Conservation (phyloP, 106 monocot genomes). For the Hemerocallis citrina region DNA sequence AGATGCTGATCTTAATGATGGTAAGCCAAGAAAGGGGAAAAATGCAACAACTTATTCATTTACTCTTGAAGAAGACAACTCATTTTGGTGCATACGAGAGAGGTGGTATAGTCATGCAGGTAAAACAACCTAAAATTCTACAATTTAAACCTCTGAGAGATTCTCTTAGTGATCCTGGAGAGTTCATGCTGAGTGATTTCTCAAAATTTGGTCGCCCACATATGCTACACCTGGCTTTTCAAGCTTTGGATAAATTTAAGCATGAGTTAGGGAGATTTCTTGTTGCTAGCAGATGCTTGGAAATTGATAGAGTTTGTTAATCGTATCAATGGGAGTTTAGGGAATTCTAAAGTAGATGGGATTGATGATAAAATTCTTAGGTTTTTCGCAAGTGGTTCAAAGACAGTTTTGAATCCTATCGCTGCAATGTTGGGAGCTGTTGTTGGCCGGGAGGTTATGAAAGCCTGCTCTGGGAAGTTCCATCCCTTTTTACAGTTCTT, state of each 20-base stretch:
- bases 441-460: constrained; percentile 91
- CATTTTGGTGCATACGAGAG: constrained; percentile 54
- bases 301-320: constrained; percentile 35
- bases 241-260: constrained; percentile 81
- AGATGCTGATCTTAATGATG: constrained; percentile 86
- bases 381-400: constrained; percentile 68
- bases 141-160: constrained; percentile 68
- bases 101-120: constrained; percentile 90
- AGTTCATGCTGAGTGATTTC: constrained; percentile 89
- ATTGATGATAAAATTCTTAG: constrained; percentile 53
- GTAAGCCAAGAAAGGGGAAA: constrained; percentile 74
- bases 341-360: constrained; percentile 35
- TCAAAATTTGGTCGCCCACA: constrained; percentile 72
- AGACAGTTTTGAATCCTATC: constrained; percentile 89
- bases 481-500: constrained; percentile 96
- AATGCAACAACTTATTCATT: constrained; percentile 61
- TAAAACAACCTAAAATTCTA: constrained; percentile 79
- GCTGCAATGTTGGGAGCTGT: constrained; percentile 97
- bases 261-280: constrained; percentile 54
- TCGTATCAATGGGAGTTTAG: constrained; percentile 48
- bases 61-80: constrained; percentile 75
- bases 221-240: constrained; percentile 78
- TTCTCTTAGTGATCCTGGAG: constrained; percentile 64
- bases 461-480: constrained; percentile 95
- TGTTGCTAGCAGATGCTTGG: constrained; percentile 63